Evolutionary conservation across 495 filamentous ascomycete species (phyloP), one percentile per base, ranked within the genome.

Genomic region (Neohortaea acidophila): DNA sequence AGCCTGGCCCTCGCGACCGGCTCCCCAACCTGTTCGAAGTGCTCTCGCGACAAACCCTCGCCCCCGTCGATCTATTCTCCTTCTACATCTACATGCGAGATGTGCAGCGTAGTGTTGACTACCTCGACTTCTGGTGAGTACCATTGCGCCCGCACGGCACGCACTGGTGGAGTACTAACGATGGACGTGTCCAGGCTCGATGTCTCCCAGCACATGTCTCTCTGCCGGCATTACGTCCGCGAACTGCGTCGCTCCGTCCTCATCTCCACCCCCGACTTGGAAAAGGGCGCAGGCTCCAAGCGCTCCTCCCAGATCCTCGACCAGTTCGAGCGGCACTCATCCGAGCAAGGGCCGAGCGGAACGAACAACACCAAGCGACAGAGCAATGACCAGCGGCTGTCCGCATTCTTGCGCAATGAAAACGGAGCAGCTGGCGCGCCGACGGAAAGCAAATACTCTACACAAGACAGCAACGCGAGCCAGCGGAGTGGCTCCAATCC

Each of bases 1-100:
- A 50, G 17, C 12, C 17, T 12, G 38, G 37, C 22, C 3, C 36
- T 15, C 75, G 89, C 36, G 89, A 92, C 54, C 73, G 89, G 25
- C 70, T 99, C 9, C 89, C 89, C 13, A 94, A 81, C 0, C 75
- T 96, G 26, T 92, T 89, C 55, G 89, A 99, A 57, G 89, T 96
- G 25, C 67, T 99, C 25, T 91, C 84, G 50, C 74, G 91, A 36
- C 73, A 81, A 30, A 99, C 89, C 2, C 67, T 86, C 14, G 77
- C 91, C 30, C 89, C 89, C 0, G 87, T 96, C 25, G 91, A 96
- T 56, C 71, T 99, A 9, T 96, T 89, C 64, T 93, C 86, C 2
- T 96, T 96, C 67, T 96, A 96, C 66, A 96, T 99, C 51, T 99
- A 92, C 61, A 99, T 99, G 89, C 72, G 89, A 40, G 91, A 99